phyloP scores from a whole-genome alignment of 495 filamentous ascomycete species.

The Hypomontagnella submonticulosa region DNA sequence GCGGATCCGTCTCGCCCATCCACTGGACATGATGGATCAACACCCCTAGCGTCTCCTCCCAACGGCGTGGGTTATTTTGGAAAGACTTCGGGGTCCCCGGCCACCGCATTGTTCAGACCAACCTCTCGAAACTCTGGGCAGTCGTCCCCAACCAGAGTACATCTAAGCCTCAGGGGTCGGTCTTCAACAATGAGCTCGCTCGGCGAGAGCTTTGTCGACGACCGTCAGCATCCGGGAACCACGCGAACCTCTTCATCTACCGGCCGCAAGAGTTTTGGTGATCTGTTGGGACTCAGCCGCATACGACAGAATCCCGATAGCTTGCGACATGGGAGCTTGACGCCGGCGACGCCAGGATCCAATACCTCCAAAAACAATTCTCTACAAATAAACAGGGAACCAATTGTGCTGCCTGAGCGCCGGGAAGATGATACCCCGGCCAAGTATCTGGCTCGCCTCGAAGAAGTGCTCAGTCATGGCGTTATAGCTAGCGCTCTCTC shows the following conservation, averaged over 20 bases:
- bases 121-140: constrained; percentile 74
- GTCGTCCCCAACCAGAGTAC: constrained; percentile 73
- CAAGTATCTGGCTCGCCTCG: constrained; percentile 83
- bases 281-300: constrained; percentile 80
- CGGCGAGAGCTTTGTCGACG: constrained; percentile 67
- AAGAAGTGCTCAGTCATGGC: constrained; percentile 79
- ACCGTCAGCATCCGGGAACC: constrained; percentile 66
- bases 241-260: constrained; percentile 83
- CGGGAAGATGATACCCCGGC: constrained; percentile 91
- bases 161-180: constrained; percentile 70
- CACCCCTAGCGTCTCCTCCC: constrained; percentile 49
- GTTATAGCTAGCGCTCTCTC: constrained; percentile 83
- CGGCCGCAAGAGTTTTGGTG: constrained; percentile 89
- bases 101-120: constrained; percentile 69
- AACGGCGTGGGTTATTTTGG: constrained; percentile 36
- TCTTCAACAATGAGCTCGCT: constrained; percentile 92
- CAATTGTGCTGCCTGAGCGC: constrained; percentile 78
- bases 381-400: constrained; percentile 68
- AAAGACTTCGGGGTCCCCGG: constrained; percentile 55
- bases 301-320: constrained; percentile 81
- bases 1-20: constrained; percentile 64
- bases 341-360: constrained; percentile 72
- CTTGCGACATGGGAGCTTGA: constrained; percentile 69
- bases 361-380: constrained; percentile 77
- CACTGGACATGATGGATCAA: constrained; percentile 55